Percentiles rank a stretch among this genome's conserved stretches.
phyloP scores from a whole-genome alignment of 305 asterid genomes.

The Striga hermonthica region DNA sequence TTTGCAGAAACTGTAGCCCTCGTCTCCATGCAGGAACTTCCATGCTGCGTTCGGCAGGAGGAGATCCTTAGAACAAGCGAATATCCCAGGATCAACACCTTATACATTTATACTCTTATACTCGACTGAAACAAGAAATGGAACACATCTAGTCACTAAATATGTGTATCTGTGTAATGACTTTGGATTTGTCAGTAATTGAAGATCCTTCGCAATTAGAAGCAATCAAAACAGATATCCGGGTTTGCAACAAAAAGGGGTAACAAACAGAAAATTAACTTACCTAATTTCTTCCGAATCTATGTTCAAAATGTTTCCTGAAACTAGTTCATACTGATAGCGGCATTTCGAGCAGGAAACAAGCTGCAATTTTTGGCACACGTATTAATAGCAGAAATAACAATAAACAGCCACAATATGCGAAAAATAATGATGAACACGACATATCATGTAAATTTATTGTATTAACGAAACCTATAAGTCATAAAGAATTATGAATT shows the following conservation, averaged over 20 bases:
- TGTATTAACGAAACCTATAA: background rate
- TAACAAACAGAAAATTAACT: slow-evolving; percentile 25
- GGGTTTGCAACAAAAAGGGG: background rate
- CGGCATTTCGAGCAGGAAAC: slow-evolving; percentile 95
- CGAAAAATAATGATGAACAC: slow-evolving; percentile 19
- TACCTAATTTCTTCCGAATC: slow-evolving; percentile 94
- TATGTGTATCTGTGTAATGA: slow-evolving; percentile 27
- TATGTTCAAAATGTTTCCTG: slow-evolving; percentile 67
- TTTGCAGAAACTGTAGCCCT: slow-evolving; percentile 63
- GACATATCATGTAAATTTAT: slow-evolving; percentile 2
- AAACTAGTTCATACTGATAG: slow-evolving; percentile 83
- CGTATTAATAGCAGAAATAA: slow-evolving; percentile 28
- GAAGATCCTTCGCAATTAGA: slow-evolving; percentile 14
- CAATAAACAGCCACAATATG: slow-evolving; percentile 17
- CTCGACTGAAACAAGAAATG: slow-evolving; percentile 33
- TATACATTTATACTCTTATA: slow-evolving; percentile 34
- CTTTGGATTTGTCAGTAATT: slow-evolving; percentile 26
- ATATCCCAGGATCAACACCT: slow-evolving; percentile 83
- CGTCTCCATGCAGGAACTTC: slow-evolving; percentile 97
- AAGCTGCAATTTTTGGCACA: slow-evolving; percentile 46
- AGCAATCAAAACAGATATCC: slow-evolving; percentile 24
- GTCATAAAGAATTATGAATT: slow-evolving; percentile 12
- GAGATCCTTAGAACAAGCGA: slow-evolving; percentile 98
- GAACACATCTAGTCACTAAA: slow-evolving; percentile 15
- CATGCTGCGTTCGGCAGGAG: slow-evolving; percentile 99